A percentile compares a stretch with the other conserved stretches of the same genome.
Evolutionary conservation across 2,329 filamentous ascomycete species (phyloP).

Genomic region (Colletotrichum lini): DNA sequence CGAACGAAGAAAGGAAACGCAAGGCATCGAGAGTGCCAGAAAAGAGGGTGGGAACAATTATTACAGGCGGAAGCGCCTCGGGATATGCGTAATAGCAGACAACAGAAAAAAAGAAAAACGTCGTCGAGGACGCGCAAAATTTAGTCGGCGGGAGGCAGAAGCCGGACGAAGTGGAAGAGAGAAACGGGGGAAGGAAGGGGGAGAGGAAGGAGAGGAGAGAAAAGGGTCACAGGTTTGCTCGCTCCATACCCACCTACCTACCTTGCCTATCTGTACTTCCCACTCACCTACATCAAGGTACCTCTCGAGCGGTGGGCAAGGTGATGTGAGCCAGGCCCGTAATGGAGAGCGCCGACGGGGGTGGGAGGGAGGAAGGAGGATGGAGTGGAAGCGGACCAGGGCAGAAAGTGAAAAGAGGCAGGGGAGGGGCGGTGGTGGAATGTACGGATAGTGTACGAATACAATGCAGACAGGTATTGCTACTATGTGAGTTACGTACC

Average conservation of each 20-base stretch:
- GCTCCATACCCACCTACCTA: neutral
- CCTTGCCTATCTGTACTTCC: neutral
- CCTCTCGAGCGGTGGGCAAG: conserved; percentile 20
- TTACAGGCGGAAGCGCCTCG: conserved; percentile 11
- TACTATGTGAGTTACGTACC: conserved; percentile 3
- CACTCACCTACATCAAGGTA: conserved; percentile 25
- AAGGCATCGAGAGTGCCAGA: conserved; percentile 21
- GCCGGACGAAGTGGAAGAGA: conserved; percentile 24
- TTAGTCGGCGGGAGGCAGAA: conserved; percentile 6
- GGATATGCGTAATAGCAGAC: neutral
- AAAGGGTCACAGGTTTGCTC: conserved; percentile 11
- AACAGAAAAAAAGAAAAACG: conserved; percentile 21
- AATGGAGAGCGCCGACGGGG: conserved; percentile 18
- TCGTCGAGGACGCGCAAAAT: conserved; percentile 33
- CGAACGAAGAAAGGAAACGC: conserved; percentile 20
- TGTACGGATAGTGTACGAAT: neutral
- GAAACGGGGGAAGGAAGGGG: conserved; percentile 27
- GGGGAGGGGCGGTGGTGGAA: neutral
- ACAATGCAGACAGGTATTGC: neutral
- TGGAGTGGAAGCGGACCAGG: conserved; percentile 28
- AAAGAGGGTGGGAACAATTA: conserved; percentile 21
- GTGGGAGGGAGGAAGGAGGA: conserved; percentile 5
- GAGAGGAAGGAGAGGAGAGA: conserved; percentile 34
- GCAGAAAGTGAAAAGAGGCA: conserved; percentile 19
- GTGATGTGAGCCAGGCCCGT: conserved; percentile 27